phyloP scores from a whole-genome alignment of 2,329 filamentous ascomycete genomes.

The Aureobasidium melanogenum region DNA sequence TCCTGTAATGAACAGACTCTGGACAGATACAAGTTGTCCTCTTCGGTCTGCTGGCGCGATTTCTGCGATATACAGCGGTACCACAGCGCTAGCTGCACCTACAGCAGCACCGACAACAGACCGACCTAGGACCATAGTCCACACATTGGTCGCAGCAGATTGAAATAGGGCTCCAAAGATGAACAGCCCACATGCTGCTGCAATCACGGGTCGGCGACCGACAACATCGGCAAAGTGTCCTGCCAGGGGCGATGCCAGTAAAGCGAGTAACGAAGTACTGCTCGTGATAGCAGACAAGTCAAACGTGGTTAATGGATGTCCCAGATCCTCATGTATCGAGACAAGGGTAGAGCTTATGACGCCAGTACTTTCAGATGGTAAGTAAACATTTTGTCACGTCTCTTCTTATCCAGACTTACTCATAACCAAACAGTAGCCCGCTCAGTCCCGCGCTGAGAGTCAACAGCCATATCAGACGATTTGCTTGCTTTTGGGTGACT shows the following conservation, averaged over 20 bases:
- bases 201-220: conserved; percentile 39
- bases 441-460: conserved; percentile 50
- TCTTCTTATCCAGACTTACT: conserved; percentile 21
- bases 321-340: conserved; percentile 40
- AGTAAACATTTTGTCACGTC: neutral
- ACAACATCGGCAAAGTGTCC: conserved; percentile 43
- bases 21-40: conserved; percentile 72
- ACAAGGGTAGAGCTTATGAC: conserved; percentile 54
- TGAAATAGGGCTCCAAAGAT: conserved; percentile 58
- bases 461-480: conserved; percentile 28
- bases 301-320: conserved; percentile 37
- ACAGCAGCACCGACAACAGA: conserved; percentile 64
- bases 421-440: conserved; percentile 53
- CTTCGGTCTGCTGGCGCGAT: conserved; percentile 40
- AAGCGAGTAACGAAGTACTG: conserved; percentile 48
- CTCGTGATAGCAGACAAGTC: conserved; percentile 53
- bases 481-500: neutral
- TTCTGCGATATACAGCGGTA: conserved; percentile 51
- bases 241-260: conserved; percentile 47
- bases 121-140: conserved; percentile 57
- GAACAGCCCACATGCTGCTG: conserved; percentile 57
- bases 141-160: conserved; percentile 49
- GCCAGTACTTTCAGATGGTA: conserved; percentile 36
- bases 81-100: conserved; percentile 70
- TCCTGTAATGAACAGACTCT: conserved; percentile 73